Percentiles rank a stretch among this genome's conserved stretches.
These are phyloP conservation scores for Lentinula sp. DNA, from an alignment of 768 basidiomycete genomes.

Conservation along the genomic window DNA sequence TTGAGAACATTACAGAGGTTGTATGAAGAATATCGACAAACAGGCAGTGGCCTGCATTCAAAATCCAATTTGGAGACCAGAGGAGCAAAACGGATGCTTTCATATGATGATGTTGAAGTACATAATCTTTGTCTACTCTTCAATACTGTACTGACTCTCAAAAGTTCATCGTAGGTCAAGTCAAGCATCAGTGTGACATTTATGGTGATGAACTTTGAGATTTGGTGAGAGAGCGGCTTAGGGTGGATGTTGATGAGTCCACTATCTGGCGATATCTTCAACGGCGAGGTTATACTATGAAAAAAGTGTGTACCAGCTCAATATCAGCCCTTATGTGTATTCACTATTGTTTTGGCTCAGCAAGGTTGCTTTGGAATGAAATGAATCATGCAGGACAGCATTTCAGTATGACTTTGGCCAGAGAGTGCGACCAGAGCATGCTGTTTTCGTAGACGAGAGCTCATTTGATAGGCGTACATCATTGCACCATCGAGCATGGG, in stretches of 20 bases:
- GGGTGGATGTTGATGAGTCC: constrained; percentile 12
- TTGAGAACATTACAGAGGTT: too few relatives aligned
- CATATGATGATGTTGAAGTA: too few relatives aligned
- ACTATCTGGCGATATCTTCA: constrained; percentile 19
- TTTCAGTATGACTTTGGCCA: constrained; percentile 8
- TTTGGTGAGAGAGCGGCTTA: constrained; percentile 12
- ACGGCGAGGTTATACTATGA: constrained; percentile 17
- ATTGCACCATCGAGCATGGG: not conserved
- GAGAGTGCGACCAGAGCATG: not conserved
- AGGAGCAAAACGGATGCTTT: too few relatives aligned
- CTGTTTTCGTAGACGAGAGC: constrained; percentile 3
- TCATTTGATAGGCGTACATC: not conserved
- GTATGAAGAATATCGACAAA: too few relatives aligned
- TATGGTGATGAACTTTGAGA: constrained; percentile 18
- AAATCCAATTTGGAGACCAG: too few relatives aligned
- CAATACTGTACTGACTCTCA: too few relatives aligned
- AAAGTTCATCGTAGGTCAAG: too few relatives aligned
- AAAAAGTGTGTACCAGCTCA: constrained; percentile 16
- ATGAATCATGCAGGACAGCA: constrained; percentile 7
- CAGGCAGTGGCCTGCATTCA: too few relatives aligned
- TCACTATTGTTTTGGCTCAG: constrained; percentile 6
- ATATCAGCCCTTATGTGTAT: constrained; percentile 6
- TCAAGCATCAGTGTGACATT: too few relatives aligned
- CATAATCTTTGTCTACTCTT: too few relatives aligned
- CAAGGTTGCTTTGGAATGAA: constrained; percentile 14